These are phyloP conservation scores for Naganishia liquefaciens DNA, from an alignment of 1,284 basidiomycete species.

Conservation along the genomic window DNA sequence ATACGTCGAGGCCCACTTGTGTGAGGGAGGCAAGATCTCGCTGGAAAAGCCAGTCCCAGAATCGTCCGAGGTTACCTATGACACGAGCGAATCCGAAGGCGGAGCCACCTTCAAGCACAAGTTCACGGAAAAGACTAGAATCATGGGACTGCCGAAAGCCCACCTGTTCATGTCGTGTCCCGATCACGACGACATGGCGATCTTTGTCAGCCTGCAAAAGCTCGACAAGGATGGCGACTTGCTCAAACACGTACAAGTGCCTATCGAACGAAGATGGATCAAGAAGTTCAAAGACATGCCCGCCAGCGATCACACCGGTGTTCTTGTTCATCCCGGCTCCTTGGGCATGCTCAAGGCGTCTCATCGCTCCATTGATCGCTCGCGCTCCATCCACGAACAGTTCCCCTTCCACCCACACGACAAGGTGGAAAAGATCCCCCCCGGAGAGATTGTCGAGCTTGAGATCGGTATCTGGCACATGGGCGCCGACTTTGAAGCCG, in stretches of 20 bases:
- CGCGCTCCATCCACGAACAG: constrained; percentile 26
- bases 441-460: constrained; percentile 38
- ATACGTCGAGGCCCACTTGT: constrained; percentile 15
- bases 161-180: constrained; percentile 39
- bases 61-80: constrained; percentile 14
- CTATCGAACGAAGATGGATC: constrained; percentile 18
- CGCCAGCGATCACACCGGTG: constrained; percentile 26
- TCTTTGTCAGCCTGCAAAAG: constrained; percentile 40
- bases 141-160: constrained; percentile 39
- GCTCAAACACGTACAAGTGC: constrained; percentile 36
- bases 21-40: constrained; percentile 18
- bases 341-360: constrained; percentile 42
- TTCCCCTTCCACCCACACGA: constrained; percentile 36
- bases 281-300: constrained; percentile 29
- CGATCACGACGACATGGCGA: constrained; percentile 41
- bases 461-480: constrained; percentile 44
- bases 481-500: constrained; percentile 39
- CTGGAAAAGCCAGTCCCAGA: constrained; percentile 16
- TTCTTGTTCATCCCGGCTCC: constrained; percentile 35
- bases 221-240: constrained; percentile 37
- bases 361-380: constrained; percentile 36
- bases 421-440: constrained; percentile 36
- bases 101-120: constrained; percentile 33
- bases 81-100: constrained; percentile 25
- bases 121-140: constrained; percentile 36